These are phyloP conservation scores for Melaleuca quinquenervia DNA, from an alignment of 345 rosid genomes.

Conservation along the genomic window DNA sequence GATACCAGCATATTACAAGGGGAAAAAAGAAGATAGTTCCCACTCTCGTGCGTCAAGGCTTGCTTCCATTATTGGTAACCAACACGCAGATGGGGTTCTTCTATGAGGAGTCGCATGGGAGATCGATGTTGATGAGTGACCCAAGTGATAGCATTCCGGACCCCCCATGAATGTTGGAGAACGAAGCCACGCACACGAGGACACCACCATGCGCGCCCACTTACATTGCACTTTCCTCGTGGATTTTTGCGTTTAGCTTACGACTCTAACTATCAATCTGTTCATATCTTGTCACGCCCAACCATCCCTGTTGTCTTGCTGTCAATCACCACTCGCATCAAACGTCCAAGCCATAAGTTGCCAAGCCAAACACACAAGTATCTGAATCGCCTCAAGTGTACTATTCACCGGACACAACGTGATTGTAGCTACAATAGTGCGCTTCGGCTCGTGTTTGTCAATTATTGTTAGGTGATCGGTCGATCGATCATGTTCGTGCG, in stretches of 20 bases:
- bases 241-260: neutral
- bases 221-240: neutral
- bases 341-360: neutral
- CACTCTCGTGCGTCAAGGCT: neutral
- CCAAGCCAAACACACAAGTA: neutral
- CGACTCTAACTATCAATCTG: neutral
- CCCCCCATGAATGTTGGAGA: neutral
- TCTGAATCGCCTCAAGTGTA: neutral
- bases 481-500: neutral
- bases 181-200: slow-evolving; percentile 23
- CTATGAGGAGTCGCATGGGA: neutral
- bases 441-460: neutral
- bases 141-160: neutral
- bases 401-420: neutral
- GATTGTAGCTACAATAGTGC: neutral
- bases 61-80: neutral
- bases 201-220: neutral
- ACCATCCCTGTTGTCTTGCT: neutral
- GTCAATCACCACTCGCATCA: neutral
- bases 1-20: neutral
- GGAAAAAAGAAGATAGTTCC: neutral
- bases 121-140: neutral
- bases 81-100: neutral
- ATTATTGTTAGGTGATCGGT: neutral
- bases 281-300: neutral